Evolutionary conservation across 345 rosid genomes (phyloP).

Genomic region (Litchi chinensis): DNA sequence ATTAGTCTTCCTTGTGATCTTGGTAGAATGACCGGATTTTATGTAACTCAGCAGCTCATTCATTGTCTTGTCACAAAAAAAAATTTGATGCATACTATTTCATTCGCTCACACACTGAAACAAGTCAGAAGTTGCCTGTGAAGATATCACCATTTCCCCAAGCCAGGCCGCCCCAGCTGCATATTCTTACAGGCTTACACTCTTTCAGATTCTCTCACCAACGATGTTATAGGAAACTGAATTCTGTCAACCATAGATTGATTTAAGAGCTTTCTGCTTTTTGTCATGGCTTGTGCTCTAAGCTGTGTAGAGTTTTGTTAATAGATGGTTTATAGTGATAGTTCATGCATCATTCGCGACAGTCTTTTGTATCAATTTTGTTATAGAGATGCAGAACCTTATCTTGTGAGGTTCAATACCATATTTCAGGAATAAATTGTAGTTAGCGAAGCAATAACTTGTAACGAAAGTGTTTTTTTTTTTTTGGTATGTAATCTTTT

Average conservation of each 20-base stretch:
- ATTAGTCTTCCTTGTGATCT: background rate
- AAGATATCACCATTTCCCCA: background rate
- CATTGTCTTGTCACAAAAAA: background rate
- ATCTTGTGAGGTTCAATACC: background rate
- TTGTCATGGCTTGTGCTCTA: background rate
- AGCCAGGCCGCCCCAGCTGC: background rate
- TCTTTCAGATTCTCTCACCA: background rate
- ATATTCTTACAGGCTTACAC: background rate
- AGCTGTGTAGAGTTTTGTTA: background rate
- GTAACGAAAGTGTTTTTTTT: background rate
- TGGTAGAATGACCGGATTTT: background rate
- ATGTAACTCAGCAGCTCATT: slow-evolving; percentile 17
- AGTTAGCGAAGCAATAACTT: background rate
- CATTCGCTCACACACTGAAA: background rate
- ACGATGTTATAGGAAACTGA: background rate
- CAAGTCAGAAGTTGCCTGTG: background rate
- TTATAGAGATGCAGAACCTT: background rate
- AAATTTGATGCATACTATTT: slow-evolving; percentile 2
- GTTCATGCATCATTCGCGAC: background rate
- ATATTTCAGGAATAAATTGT: background rate
- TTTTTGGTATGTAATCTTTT: background rate
- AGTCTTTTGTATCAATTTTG: background rate
- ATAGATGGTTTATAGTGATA: background rate
- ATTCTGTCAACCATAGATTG: slow-evolving; percentile 14
- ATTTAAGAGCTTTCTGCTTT: slow-evolving; percentile 3